Conservation (phyloP, 2,329 filamentous ascomycete species). For the Colletotrichum shisoi region DNA sequence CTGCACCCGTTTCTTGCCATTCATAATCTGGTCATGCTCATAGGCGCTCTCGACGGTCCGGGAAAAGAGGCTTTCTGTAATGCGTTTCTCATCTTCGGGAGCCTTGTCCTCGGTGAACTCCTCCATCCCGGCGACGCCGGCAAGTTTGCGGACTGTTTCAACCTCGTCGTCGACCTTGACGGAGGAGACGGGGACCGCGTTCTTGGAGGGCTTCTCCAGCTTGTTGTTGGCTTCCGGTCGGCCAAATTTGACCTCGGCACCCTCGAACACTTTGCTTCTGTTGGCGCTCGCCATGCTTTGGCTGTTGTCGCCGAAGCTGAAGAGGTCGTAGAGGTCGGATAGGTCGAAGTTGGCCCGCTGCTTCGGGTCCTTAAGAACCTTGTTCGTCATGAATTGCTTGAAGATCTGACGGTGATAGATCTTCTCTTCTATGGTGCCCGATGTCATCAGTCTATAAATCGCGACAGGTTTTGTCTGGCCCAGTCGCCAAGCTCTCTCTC, state of each 20-base stretch:
- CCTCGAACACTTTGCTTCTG: slow-evolving; percentile 84
- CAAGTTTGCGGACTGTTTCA: slow-evolving; percentile 60
- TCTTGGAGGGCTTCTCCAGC: slow-evolving; percentile 40
- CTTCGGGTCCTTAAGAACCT: slow-evolving; percentile 92
- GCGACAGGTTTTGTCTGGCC: slow-evolving; percentile 95
- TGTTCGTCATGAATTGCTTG: slow-evolving; percentile 97
- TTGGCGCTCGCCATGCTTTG: slow-evolving; percentile 73
- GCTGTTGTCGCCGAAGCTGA: slow-evolving; percentile 74
- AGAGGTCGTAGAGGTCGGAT: slow-evolving; percentile 89
- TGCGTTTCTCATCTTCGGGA: slow-evolving; percentile 70
- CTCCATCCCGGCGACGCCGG: slow-evolving; percentile 71
- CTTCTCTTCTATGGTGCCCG: slow-evolving; percentile 98
- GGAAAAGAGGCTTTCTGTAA: slow-evolving; percentile 90
- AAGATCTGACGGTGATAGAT: slow-evolving; percentile 99
- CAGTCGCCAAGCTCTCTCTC: slow-evolving; percentile 93
- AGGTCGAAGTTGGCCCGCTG: slow-evolving; percentile 91
- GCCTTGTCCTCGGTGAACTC: slow-evolving; percentile 65
- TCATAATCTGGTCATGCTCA: slow-evolving; percentile 91
- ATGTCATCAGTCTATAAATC: slow-evolving; percentile 97
- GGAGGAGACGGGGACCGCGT: slow-evolving; percentile 32
- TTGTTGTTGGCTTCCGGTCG: slow-evolving; percentile 40
- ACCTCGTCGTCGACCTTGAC: slow-evolving; percentile 35
- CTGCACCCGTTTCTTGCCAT: slow-evolving; percentile 73
- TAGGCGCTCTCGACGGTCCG: slow-evolving; percentile 88
- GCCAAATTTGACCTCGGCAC: slow-evolving; percentile 72